phyloP scores from a whole-genome alignment of 768 basidiomycete species.

The Psilocybe subaeruginosa region DNA sequence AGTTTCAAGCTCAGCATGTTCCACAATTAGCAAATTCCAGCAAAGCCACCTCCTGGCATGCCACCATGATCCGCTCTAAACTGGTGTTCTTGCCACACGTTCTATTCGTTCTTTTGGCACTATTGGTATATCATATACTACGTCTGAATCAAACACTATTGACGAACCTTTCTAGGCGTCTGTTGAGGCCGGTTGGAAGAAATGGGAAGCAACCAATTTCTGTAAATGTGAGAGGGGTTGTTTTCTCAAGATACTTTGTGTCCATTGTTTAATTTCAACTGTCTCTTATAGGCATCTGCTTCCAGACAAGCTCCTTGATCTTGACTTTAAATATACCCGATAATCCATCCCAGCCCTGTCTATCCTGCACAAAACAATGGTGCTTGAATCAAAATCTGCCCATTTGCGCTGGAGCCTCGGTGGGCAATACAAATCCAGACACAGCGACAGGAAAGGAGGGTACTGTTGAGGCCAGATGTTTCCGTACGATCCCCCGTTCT shows the following conservation, averaged over 20 bases:
- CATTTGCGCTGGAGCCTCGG: slow-evolving; percentile 78
- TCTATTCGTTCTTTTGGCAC: slow-evolving; percentile 19
- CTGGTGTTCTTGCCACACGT: slow-evolving; percentile 9
- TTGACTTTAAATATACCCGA: slow-evolving; percentile 79
- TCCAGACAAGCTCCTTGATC: slow-evolving; percentile 84
- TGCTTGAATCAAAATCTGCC: slow-evolving; percentile 89
- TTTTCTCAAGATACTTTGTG: not conserved
- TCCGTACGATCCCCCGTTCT: slow-evolving; percentile 63
- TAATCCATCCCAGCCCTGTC: slow-evolving; percentile 86
- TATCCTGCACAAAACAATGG: slow-evolving; percentile 95
- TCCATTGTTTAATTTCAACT: slow-evolving; percentile 1
- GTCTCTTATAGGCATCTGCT: slow-evolving; percentile 78
- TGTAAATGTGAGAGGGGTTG: slow-evolving; percentile 70
- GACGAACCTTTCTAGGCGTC: slow-evolving; percentile 14
- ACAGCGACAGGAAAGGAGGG: slow-evolving; percentile 95
- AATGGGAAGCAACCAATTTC: slow-evolving; percentile 91
- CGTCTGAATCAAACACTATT: not conserved
- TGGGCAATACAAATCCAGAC: slow-evolving; percentile 90
- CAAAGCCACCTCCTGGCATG: slow-evolving; percentile 1
- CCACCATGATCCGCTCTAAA: slow-evolving; percentile 21
- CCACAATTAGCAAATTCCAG: slow-evolving; percentile 18
- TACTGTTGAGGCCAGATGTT: slow-evolving; percentile 94
- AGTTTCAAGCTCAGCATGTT: slow-evolving; percentile 28
- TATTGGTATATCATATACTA: slow-evolving; percentile 14
- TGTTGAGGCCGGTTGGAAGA: slow-evolving; percentile 45